Conservation (phyloP, 2,329 filamentous ascomycete genomes). For the Trichoderma koningii region DNA sequence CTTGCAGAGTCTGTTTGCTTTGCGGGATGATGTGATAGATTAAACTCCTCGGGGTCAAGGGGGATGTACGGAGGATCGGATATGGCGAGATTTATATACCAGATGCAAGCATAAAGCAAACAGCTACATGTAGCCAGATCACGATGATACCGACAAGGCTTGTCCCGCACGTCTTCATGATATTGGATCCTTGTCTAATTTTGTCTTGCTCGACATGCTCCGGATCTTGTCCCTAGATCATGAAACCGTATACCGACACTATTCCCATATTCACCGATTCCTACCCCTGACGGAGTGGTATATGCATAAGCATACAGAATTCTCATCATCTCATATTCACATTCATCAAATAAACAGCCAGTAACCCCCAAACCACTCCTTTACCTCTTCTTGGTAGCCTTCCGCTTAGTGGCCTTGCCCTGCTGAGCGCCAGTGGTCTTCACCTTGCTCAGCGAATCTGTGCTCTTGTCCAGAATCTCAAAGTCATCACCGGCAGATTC, state of each 20-base stretch:
- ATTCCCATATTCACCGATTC: background rate
- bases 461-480: conserved; percentile 64
- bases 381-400: conserved; percentile 27
- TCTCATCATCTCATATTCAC: conserved; percentile 16
- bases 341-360: background rate
- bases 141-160: background rate
- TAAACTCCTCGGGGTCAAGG: conserved; percentile 36
- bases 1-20: conserved; percentile 70
- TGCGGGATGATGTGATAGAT: conserved; percentile 70
- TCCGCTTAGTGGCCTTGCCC: conserved; percentile 46
- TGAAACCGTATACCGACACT: background rate
- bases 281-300: background rate
- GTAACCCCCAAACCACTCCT: background rate
- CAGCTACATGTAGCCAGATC: background rate
- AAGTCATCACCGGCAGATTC: conserved; percentile 63
- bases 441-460: conserved; percentile 55
- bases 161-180: background rate
- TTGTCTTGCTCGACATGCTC: background rate
- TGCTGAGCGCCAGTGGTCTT: conserved; percentile 54
- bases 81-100: background rate
- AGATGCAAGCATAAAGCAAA: background rate
- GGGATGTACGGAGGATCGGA: background rate
- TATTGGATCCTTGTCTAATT: conserved; percentile 6
- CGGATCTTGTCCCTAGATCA: background rate
- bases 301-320: background rate